A percentile compares a stretch with the other conserved stretches of the same genome.
phyloP scores from a whole-genome alignment of 371 early-diverging fungal genomes.

The Coemansia sp. region DNA sequence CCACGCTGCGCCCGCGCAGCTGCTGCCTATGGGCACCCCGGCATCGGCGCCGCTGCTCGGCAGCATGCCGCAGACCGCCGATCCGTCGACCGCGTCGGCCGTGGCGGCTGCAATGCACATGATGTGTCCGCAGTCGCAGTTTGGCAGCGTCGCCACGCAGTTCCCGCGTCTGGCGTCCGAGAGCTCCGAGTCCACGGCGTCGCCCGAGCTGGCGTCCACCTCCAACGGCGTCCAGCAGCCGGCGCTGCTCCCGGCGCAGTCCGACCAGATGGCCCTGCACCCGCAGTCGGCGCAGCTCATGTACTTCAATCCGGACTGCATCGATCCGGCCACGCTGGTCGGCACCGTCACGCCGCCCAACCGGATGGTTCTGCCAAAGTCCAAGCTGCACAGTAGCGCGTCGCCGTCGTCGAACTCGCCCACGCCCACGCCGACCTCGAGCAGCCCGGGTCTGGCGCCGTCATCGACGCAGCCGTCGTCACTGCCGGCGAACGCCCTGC shows the following conservation, averaged over 20 bases:
- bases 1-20: conserved; percentile 2
- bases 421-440: conserved; percentile 36
- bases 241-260: conserved; percentile 3
- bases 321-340: conserved; percentile 24
- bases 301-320: conserved; percentile 26
- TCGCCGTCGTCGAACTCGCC: conserved; percentile 35
- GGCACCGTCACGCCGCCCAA: conserved; percentile 20
- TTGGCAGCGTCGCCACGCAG: conserved; percentile 14
- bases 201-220: conserved; percentile 39
- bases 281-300: conserved; percentile 7
- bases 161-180: conserved; percentile 43
- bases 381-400: conserved; percentile 15
- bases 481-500: conserved; percentile 19
- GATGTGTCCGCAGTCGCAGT: conserved; percentile 8
- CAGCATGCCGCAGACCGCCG: conserved; percentile 1
- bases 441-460: conserved; percentile 23
- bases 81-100: conserved; percentile 7
- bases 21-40: conserved; percentile 16
- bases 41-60: conserved; percentile 18
- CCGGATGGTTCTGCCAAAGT: conserved; percentile 25
- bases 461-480: conserved; percentile 8
- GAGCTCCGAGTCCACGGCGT: conserved; percentile 43
- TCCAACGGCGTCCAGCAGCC: neutral
- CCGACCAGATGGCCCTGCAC: conserved; percentile 3
- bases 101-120: conserved; percentile 15